Evolutionary conservation across 768 basidiomycete species (phyloP).

Genomic region (Agaricus sinodeliciosus): DNA sequence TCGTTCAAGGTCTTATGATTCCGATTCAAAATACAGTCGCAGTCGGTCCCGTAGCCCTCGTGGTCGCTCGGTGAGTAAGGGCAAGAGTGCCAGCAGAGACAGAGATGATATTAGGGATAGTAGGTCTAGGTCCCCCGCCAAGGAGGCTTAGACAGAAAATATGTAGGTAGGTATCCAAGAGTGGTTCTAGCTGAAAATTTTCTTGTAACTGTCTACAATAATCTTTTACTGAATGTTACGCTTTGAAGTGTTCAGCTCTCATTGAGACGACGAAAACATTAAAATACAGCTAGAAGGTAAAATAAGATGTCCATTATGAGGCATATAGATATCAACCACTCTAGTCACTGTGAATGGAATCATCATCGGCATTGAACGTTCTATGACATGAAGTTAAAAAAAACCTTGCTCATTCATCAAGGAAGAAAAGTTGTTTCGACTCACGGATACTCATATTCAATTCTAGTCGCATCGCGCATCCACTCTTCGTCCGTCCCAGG

Average conservation of each 20-base stretch:
- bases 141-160: slow-evolving; percentile 11
- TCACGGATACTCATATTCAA: slow-evolving; percentile 81
- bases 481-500: slow-evolving; percentile 95
- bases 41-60: slow-evolving; percentile 57
- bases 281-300: too few relatives aligned
- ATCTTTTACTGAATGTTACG: not conserved
- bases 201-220: not conserved
- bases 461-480: slow-evolving; percentile 86
- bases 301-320: not conserved
- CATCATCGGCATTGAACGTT: slow-evolving; percentile 72
- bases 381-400: slow-evolving; percentile 25
- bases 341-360: slow-evolving; percentile 57
- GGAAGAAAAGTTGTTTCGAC: slow-evolving; percentile 19
- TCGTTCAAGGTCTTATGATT: slow-evolving; percentile 60
- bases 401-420: not conserved
- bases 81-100: slow-evolving; percentile 61
- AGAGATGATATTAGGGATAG: slow-evolving; percentile 82
- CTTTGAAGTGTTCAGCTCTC: not conserved
- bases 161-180: not conserved
- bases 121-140: slow-evolving; percentile 58
- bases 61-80: slow-evolving; percentile 56
- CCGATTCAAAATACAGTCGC: slow-evolving; percentile 64
- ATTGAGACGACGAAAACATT: too few relatives aligned
- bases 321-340: not conserved
- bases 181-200: not conserved